Conservation (phyloP, 257 asterid genomes). For the Solanum medicagineum region DNA sequence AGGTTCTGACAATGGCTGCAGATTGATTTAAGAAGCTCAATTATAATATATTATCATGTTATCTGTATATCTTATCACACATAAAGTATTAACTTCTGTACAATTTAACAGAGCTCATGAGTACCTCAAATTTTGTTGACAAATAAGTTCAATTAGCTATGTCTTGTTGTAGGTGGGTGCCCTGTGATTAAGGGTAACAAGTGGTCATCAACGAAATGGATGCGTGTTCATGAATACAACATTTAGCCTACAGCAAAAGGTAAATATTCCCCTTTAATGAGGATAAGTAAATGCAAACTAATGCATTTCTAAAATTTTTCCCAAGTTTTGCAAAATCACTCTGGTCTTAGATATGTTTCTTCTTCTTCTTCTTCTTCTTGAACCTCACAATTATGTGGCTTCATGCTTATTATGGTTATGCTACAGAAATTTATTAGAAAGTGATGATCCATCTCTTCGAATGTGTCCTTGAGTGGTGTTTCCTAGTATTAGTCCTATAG, state of each 20-base stretch:
- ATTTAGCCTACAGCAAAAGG: conserved; percentile 3
- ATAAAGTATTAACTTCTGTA: not conserved
- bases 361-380: not conserved
- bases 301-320: not conserved
- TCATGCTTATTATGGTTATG: not conserved
- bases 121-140: not conserved
- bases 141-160: not conserved
- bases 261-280: not conserved
- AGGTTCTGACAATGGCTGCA: not conserved
- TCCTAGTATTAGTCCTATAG: not conserved
- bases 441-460: not conserved
- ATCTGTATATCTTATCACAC: not conserved
- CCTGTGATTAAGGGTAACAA: conserved; percentile 35
- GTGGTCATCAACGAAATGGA: conserved; percentile 42
- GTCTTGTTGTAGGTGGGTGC: conserved; percentile 26
- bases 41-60: not conserved
- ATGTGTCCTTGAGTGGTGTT: not conserved
- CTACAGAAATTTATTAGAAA: not conserved
- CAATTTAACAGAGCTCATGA: not conserved
- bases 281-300: not conserved
- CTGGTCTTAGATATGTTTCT: not conserved
- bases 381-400: not conserved
- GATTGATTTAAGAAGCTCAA: not conserved
- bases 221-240: conserved; percentile 23
- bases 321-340: not conserved